Evolutionary conservation across 1,284 basidiomycete species (phyloP).

Genomic region (Xanthoconium separans): DNA sequence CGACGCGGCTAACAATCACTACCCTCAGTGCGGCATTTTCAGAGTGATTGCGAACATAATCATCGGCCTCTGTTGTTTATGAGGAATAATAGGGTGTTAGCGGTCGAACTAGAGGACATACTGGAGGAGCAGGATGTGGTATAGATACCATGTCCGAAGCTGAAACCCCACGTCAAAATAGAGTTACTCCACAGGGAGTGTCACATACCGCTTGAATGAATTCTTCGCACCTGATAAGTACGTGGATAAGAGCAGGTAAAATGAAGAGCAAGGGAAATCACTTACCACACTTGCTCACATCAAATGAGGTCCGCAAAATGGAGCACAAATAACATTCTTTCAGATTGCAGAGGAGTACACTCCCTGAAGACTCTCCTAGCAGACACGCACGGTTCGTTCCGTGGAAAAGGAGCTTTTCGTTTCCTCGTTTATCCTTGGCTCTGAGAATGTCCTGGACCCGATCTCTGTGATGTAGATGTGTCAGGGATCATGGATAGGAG

Average conservation of each 20-base stretch:
- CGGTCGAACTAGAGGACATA: conserved; percentile 28
- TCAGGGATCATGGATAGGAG: conserved; percentile 3
- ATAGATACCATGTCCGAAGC: conserved; percentile 64
- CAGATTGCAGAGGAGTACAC: conserved; percentile 45
- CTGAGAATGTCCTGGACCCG: conserved; percentile 27
- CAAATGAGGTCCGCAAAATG: conserved; percentile 54
- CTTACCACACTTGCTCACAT: conserved; percentile 53
- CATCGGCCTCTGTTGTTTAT: conserved; percentile 52
- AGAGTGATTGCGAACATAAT: conserved; percentile 47
- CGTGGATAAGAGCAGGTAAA: conserved; percentile 4
- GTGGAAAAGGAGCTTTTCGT: conserved; percentile 60
- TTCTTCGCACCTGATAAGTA: conserved; percentile 46
- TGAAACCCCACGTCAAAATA: conserved; percentile 19
- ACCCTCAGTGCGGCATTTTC: conserved; percentile 41
- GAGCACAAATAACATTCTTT: conserved; percentile 50
- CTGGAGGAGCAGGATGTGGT: conserved; percentile 61
- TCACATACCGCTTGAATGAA: conserved; percentile 46
- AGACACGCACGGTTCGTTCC: conserved; percentile 55
- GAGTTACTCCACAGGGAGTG: neutral
- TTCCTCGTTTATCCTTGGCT: conserved; percentile 35
- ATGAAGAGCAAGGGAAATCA: conserved; percentile 5
- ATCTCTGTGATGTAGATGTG: conserved; percentile 21
- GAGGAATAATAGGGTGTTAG: neutral
- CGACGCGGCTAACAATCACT: conserved; percentile 56
- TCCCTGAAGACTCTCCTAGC: conserved; percentile 47